A percentile compares a stretch with the other conserved stretches of the same genome.
These are phyloP conservation scores for Botrytis elliptica DNA, from an alignment of 2,329 filamentous ascomycete genomes.

Conservation along the genomic window DNA sequence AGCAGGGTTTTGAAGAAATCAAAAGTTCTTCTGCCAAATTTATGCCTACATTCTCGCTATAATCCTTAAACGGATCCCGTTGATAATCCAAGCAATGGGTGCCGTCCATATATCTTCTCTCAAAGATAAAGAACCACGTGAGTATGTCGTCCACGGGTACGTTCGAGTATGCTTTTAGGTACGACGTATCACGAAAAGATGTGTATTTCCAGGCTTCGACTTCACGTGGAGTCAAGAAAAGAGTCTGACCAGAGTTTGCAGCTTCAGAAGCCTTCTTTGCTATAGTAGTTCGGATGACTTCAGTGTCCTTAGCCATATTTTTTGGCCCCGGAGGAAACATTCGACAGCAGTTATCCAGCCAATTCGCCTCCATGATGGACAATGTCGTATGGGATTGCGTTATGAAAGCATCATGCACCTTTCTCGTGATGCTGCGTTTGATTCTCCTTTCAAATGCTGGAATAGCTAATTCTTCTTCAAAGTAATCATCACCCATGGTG, in stretches of 20 bases:
- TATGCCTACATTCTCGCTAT: background rate
- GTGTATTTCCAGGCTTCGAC: background rate
- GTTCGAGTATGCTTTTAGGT: background rate
- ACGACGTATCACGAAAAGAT: background rate
- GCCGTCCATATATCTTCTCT: background rate
- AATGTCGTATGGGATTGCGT: background rate
- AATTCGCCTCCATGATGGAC: background rate
- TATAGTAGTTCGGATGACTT: background rate
- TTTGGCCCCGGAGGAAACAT: background rate
- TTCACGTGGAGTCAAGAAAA: background rate
- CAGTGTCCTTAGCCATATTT: background rate
- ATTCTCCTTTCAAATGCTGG: background rate
- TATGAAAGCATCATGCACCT: background rate
- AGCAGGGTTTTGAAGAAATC: background rate
- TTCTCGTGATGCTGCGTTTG: accelerated
- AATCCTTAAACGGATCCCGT: background rate
- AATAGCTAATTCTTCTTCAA: background rate
- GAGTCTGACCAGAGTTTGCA: background rate
- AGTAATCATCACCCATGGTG: background rate
- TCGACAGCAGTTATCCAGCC: background rate
- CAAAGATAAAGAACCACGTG: background rate
- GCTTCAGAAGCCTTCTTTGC: background rate
- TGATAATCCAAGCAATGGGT: background rate
- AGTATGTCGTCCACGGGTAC: background rate
- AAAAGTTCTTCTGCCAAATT: background rate